These are phyloP conservation scores for Limonium bicolor DNA, from an alignment of 148 eudicot genomes.

Conservation along the genomic window DNA sequence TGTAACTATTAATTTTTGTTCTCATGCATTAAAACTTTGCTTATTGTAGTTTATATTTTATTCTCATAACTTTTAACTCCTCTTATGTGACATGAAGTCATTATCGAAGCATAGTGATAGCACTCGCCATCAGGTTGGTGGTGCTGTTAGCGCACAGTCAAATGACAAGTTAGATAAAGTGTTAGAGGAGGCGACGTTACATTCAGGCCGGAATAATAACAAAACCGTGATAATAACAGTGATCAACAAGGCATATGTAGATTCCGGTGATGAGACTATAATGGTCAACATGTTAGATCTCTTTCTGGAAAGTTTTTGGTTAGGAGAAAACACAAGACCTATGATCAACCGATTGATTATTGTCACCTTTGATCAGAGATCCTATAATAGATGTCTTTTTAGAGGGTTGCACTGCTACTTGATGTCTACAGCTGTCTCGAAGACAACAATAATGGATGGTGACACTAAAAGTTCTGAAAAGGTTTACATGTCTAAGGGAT, in stretches of 20 bases:
- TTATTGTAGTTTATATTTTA: no score
- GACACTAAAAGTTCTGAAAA: constrained; percentile 35
- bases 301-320: constrained; percentile 72
- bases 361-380: constrained; percentile 63
- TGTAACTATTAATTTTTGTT: no score
- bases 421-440: constrained; percentile 16
- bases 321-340: constrained; percentile 41
- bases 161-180: constrained; percentile 40
- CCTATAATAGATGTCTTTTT: constrained; percentile 44
- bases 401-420: constrained; percentile 43
- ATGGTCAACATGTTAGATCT: constrained; percentile 46
- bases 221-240: constrained; percentile 59
- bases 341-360: constrained; percentile 34
- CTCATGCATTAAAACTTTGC: no score
- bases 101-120: no score
- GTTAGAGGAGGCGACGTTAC: constrained; percentile 24
- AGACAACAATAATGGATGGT: constrained; percentile 30
- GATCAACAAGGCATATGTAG: constrained; percentile 45
- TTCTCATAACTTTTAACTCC: no score
- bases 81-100: no score
- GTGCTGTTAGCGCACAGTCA: no score
- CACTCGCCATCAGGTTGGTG: no score
- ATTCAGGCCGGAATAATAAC: background rate
- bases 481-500: constrained; percentile 53
- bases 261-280: constrained; percentile 20